phyloP scores from a whole-genome alignment of 352 stramenopile species.

The Globisporangium carolinianum region DNA sequence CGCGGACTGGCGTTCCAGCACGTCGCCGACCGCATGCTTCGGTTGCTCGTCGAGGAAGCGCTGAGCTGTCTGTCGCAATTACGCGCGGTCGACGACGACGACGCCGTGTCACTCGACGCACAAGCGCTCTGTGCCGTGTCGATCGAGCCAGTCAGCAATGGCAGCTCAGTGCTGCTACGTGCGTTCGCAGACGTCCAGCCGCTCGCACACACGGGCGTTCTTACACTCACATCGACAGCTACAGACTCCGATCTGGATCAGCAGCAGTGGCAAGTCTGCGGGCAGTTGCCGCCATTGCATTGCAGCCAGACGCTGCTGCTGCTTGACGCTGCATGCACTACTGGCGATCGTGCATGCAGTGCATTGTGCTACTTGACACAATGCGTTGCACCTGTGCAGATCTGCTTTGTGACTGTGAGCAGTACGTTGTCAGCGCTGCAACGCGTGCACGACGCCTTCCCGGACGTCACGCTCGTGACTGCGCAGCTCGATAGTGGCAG shows the following conservation, averaged over 20 bases:
- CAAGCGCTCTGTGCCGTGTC: constrained; percentile 20
- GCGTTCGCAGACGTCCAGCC: constrained; percentile 22
- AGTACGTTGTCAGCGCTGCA: constrained; percentile 34
- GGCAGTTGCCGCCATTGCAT: constrained; percentile 22
- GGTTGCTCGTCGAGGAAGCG: constrained; percentile 31
- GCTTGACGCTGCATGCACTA: constrained; percentile 36
- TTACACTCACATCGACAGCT: constrained; percentile 5
- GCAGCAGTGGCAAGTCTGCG: constrained; percentile 13
- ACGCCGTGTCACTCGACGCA: not conserved
- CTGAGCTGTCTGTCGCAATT: constrained; percentile 19
- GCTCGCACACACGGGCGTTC: constrained; percentile 9
- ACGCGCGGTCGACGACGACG: no score
- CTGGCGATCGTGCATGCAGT: constrained; percentile 27
- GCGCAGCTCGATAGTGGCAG: constrained; percentile 25
- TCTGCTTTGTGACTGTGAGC: constrained; percentile 55
- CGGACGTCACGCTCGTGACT: constrained; percentile 36
- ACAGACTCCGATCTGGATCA: not conserved
- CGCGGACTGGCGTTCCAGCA: constrained; percentile 19
- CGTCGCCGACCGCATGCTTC: constrained; percentile 20
- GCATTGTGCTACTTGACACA: constrained; percentile 35
- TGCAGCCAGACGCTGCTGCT: constrained; percentile 26
- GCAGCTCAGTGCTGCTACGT: constrained; percentile 11
- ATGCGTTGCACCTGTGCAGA: constrained; percentile 21
- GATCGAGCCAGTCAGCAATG: constrained; percentile 10
- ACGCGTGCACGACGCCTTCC: constrained; percentile 33